Percentiles rank a stretch among this genome's conserved stretches.
These are phyloP conservation scores for Rauvolfia tetraphylla DNA, from an alignment of 257 asterid genomes.

Conservation along the genomic window DNA sequence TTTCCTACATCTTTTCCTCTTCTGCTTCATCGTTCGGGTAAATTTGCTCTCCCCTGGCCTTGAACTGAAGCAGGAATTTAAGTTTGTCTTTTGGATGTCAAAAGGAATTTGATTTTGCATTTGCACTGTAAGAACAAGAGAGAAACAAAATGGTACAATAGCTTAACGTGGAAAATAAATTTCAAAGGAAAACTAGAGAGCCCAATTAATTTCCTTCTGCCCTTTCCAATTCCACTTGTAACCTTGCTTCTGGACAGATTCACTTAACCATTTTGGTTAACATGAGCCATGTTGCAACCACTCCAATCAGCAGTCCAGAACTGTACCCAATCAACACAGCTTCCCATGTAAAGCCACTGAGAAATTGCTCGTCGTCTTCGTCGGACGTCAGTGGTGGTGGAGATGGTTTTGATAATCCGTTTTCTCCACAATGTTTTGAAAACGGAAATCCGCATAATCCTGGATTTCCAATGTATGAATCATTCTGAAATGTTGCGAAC, in stretches of 20 bases:
- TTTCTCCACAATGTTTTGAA: slow-evolving; percentile 13
- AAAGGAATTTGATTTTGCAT: too few species aligned
- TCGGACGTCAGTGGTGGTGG: background rate
- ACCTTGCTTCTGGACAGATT: background rate
- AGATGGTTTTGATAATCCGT: background rate
- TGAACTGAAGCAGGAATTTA: too few species aligned
- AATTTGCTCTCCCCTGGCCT: too few species aligned
- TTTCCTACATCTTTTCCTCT: too few species aligned
- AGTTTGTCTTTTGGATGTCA: too few species aligned
- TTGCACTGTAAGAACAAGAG: too few species aligned
- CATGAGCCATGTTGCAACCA: slow-evolving; percentile 14
- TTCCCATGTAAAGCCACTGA: slow-evolving; percentile 25
- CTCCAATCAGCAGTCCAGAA: slow-evolving; percentile 22
- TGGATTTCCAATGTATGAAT: slow-evolving; percentile 18
- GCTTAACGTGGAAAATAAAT: background rate
- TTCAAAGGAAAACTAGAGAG: background rate
- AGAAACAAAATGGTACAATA: too few species aligned
- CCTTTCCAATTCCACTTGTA: too few species aligned
- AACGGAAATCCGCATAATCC: slow-evolving; percentile 27
- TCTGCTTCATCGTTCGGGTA: too few species aligned
- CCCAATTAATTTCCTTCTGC: background rate
- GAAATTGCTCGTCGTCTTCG: background rate
- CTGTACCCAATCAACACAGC: slow-evolving; percentile 27
- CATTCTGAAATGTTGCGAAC: slow-evolving; percentile 17
- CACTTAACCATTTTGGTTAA: slow-evolving; percentile 25